Conservation (phyloP, 768 basidiomycete species). For the Scleroderma bovista region DNA sequence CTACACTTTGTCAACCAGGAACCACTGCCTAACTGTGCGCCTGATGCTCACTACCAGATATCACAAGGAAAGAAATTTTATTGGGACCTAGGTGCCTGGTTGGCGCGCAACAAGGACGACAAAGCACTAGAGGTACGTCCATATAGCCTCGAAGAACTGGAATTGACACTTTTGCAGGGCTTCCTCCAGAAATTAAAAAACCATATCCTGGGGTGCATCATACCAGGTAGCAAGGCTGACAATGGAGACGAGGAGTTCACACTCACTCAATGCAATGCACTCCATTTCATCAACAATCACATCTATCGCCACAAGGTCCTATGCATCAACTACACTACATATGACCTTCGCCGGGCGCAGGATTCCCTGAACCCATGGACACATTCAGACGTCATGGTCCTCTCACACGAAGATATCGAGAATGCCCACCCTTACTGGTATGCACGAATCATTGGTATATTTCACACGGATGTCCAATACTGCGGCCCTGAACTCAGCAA, state of each 20-base stretch:
- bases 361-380: constrained; percentile 37
- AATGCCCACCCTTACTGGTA: constrained; percentile 29
- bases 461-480: constrained; percentile 8
- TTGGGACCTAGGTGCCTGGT: constrained; percentile 5
- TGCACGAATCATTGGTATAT: no score
- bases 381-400: constrained; percentile 35
- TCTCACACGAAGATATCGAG: constrained; percentile 21
- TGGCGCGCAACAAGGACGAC: constrained; percentile 5
- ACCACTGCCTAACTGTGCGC: constrained; percentile 1
- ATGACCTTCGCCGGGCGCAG: constrained; percentile 24
- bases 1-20: constrained; percentile 7
- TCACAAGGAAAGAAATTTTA: constrained; percentile 1
- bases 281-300: constrained; percentile 17
- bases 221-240: constrained; percentile 14
- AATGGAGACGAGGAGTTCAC: constrained; percentile 23
- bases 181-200: constrained; percentile 14
- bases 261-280: constrained; percentile 7
- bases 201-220: constrained; percentile 14
- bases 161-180: constrained; percentile 7
- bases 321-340: constrained; percentile 26
- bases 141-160: constrained; percentile 3
- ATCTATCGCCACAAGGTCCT: constrained; percentile 24
- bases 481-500: not conserved
- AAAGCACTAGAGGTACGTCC: constrained; percentile 5
- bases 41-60: constrained; percentile 16